Evolutionary conservation across 805 yeast species (phyloP), one percentile per base, ranked within the genome.

Genomic region (Scheffersomyces stipitis): DNA sequence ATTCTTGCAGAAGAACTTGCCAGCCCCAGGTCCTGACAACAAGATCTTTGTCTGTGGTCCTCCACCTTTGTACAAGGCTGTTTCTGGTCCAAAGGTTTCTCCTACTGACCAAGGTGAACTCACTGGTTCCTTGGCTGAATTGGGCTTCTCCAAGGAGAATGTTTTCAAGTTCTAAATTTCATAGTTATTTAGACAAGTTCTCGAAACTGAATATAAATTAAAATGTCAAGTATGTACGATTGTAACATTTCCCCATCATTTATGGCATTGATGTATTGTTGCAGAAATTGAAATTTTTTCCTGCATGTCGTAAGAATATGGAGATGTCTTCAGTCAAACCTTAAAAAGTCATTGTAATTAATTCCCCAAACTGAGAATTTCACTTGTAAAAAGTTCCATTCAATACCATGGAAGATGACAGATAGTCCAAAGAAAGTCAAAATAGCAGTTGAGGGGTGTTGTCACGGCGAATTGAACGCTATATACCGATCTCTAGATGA

Each of bases 91-190:
- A 52, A 91, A 91, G 78, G 73, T 68, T 31, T 81, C 93, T 34
- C 95, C 96, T 51, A 54, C 81, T 37, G 97, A 90, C 60, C 99
- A 93, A 75, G 99, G 99, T 67, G 96, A 86, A 67, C 77, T 93
- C 40, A 71, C 82, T 18, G 99, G 99, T 58, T 80, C 82, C 34
- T 79, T 93, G 60, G 80, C 80, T 53, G 97, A 91, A 31, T 76
- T 93, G 49, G 97, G 97, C 36, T 90, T 75, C 80, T 69, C 78
- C 63, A 83, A 85, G 69, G 88, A 84, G 40, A 81, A 86, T 55
- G 98, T 93, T 37, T 91, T 78, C 72, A 93, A 93, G 71, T 90
- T 86, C 60, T 90, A 78, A 45, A 32, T 33, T 17, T 6, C 27
- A 34, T 18, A 14, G 12, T n/a, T 10, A 20, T n/a, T n/a, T n/a